Base-by-base conservation (phyloP, 1,139 yeast genomes). In the Geotrichum siamense region DNA sequence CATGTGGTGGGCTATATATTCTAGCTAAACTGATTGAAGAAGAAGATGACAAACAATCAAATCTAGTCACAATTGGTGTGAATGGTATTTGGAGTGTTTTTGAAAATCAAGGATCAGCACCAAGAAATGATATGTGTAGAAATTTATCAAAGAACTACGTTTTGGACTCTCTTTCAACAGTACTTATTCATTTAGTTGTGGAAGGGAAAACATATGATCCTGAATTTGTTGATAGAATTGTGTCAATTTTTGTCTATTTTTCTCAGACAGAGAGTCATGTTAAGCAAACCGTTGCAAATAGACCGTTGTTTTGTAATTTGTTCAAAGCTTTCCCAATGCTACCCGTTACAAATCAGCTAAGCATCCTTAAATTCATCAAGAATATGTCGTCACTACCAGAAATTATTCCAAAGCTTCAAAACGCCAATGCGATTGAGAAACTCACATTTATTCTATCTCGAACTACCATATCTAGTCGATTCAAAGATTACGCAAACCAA, bases 1-100 rank as follows among this genome's bases (percentile, higher is more conserved):
- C 78, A 2, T 68, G 77, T 53, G 82, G 82, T 9, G 82, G 82
- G 0, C 60, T 78, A 19, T 64, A 70, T 41, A 65, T 71, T n/a
- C 59, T 75, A 29, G 61, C 76, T 3, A 71, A 71, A 47, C 68
- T 78, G 49, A 67, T 77, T 3, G 78, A 75, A 51, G 82, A 75
- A 51, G 80, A 76, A 50, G 71, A 69, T 48, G 72, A 68, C 40
- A 48, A 61, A 3, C 63, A 69, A 4, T 74, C 75, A 0, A 68
- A 66, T 9, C 68, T 76, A 49, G 74, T 78, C 0, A 50, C 67
- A 28, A 69, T 71, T 31, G 69, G 79, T 1, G 65, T 76, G 23
- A 70, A 71, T 39, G 58, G 56, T 28, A 65, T 75, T 31, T 67
- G 72, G 57, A 63, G 63, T 31, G 67, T 75, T 12, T 61, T 76